phyloP scores from a whole-genome alignment of 768 basidiomycete genomes.

The Lentinula edodes region DNA sequence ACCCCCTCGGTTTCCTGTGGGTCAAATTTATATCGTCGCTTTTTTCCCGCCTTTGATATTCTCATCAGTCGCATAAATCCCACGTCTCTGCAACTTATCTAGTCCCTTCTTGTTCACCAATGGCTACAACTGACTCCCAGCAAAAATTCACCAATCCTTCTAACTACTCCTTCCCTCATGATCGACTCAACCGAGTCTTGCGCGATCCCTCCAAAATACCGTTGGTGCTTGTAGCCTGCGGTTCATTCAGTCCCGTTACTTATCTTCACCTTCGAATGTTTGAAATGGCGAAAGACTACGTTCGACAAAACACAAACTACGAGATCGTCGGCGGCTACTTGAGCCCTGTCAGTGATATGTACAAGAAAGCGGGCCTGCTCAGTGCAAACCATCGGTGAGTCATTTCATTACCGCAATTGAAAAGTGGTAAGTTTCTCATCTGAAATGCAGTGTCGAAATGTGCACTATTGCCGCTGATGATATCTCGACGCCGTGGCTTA shows the following conservation, averaged over 20 bases:
- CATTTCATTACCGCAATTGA: conserved; percentile 5
- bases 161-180: conserved; percentile 61
- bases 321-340: conserved; percentile 95
- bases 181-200: conserved; percentile 55
- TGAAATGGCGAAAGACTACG: conserved; percentile 98
- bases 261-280: conserved; percentile 98
- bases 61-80: background rate
- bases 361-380: conserved; percentile 94
- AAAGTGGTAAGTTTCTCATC: background rate
- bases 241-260: conserved; percentile 97
- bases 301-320: conserved; percentile 85
- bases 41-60: background rate
- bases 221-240: conserved; percentile 94
- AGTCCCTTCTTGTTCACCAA: background rate
- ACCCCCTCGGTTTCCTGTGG: background rate
- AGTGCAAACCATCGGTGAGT: conserved; percentile 85
- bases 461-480: conserved; percentile 87
- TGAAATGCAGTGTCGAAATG: conserved; percentile 64
- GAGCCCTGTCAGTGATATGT: conserved; percentile 92
- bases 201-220: conserved; percentile 68
- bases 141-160: conserved; percentile 53
- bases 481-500: conserved; percentile 81
- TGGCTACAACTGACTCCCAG: background rate
- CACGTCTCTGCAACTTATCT: background rate
- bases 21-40: background rate